Conservation (phyloP, 2,329 filamentous ascomycete species). For the Penicillium sp. region DNA sequence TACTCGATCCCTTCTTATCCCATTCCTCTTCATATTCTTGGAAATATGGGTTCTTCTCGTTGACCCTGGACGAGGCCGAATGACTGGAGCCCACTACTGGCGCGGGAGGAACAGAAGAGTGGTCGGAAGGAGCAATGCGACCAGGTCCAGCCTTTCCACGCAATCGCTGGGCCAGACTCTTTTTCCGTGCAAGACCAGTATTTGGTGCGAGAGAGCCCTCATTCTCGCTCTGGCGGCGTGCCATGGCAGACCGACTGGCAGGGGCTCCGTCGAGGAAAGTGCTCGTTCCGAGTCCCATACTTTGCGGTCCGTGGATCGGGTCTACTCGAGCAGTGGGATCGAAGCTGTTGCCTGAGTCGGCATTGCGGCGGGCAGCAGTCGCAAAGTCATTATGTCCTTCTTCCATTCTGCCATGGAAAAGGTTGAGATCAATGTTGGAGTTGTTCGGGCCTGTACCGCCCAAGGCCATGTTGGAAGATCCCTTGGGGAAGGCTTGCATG, state of each 20-base stretch:
- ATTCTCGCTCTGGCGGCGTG: constrained; percentile 69
- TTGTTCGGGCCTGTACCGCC: constrained; percentile 85
- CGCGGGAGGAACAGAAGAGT: constrained; percentile 21
- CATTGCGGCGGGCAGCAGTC: constrained; percentile 38
- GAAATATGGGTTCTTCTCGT: constrained; percentile 74
- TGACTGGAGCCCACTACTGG: constrained; percentile 29
- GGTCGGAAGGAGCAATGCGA: constrained; percentile 54
- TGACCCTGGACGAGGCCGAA: constrained; percentile 33
- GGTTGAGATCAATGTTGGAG: constrained; percentile 72
- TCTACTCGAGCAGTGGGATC: constrained; percentile 66
- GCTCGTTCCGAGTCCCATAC: constrained; percentile 80
- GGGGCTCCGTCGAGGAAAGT: constrained; percentile 95
- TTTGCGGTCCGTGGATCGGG: constrained; percentile 78
- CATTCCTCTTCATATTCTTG: constrained; percentile 69
- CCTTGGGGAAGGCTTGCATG: constrained; percentile 93
- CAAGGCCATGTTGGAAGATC: constrained; percentile 85
- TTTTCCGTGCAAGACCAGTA: constrained; percentile 76
- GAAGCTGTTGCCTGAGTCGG: constrained; percentile 48
- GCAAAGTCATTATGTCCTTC: constrained; percentile 82
- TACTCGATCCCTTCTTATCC: constrained; percentile 59
- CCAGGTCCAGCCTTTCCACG: constrained; percentile 64
- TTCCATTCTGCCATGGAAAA: constrained; percentile 80
- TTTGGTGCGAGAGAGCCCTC: constrained; percentile 45
- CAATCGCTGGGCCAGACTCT: constrained; percentile 89
- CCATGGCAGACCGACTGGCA: constrained; percentile 73